These are phyloP conservation scores for Mycena citricolor DNA, from an alignment of 1,284 basidiomycete species.

Conservation along the genomic window DNA sequence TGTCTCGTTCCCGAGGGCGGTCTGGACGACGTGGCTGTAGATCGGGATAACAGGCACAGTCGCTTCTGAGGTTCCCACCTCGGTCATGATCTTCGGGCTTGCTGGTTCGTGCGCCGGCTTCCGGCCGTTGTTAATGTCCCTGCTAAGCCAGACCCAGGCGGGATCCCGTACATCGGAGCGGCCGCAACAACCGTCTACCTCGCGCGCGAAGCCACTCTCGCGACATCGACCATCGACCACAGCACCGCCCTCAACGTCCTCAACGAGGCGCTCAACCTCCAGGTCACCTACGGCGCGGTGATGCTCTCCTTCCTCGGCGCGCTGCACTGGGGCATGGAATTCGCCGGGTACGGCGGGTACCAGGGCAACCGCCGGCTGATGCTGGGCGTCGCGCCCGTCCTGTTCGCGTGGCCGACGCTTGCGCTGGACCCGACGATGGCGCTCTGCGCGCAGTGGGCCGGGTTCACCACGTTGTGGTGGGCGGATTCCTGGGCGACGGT, in stretches of 20 bases:
- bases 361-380: constrained; percentile 75
- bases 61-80: constrained; percentile 63
- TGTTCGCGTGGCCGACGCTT: constrained; percentile 86
- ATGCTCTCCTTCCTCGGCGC: constrained; percentile 92
- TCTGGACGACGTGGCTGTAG: constrained; percentile 34
- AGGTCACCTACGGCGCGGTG: constrained; percentile 91
- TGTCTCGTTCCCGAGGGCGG: not conserved
- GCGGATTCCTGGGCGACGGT: constrained; percentile 74
- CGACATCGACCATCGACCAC: constrained; percentile 65
- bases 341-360: constrained; percentile 77
- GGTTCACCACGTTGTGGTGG: constrained; percentile 85
- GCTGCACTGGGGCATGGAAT: constrained; percentile 96
- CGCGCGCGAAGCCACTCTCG: constrained; percentile 72
- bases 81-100: constrained; percentile 64
- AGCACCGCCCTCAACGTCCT: constrained; percentile 75
- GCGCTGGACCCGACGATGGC: constrained; percentile 71
- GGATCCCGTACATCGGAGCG: constrained; percentile 81
- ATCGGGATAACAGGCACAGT: constrained; percentile 67
- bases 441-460: constrained; percentile 79
- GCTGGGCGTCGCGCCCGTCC: constrained; percentile 79
- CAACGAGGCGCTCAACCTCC: constrained; percentile 74
- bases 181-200: constrained; percentile 78
- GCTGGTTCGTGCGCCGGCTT: constrained; percentile 30
- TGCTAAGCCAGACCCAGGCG: constrained; percentile 44
- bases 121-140: constrained; percentile 7